These are phyloP conservation scores for Iberis pinnata DNA, from an alignment of 345 rosid genomes.

Conservation along the genomic window DNA sequence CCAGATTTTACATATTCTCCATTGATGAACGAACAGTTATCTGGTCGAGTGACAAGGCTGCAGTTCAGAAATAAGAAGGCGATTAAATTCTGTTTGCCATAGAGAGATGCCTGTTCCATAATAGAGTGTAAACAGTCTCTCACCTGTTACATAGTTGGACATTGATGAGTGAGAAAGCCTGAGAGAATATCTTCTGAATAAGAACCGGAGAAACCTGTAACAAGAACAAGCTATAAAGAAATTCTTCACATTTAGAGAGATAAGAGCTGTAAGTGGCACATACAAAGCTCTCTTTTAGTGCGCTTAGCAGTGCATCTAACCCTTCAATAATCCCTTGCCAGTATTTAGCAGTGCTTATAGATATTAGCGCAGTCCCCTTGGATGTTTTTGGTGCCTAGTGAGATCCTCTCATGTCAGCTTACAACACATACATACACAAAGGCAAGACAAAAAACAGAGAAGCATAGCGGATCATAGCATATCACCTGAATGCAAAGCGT, in stretches of 20 bases:
- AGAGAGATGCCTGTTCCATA: conserved; percentile 3
- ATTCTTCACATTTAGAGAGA: conserved; percentile 11
- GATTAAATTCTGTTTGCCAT: conserved; percentile 4
- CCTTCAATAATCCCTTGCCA: conserved; percentile 87
- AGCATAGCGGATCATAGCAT: conserved; percentile 14
- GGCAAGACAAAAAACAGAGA: conserved; percentile 9
- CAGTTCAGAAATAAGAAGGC: conserved; percentile 23
- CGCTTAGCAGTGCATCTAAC: conserved; percentile 65
- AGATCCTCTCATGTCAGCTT: conserved; percentile 10
- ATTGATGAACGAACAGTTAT: conserved; percentile 92
- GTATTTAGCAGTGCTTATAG: conserved; percentile 62
- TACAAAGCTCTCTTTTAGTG: conserved; percentile 83
- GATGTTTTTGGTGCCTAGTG: conserved; percentile 80
- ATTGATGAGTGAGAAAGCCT: conserved; percentile 82
- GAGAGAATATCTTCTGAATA: conserved; percentile 81
- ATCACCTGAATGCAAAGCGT: conserved; percentile 82
- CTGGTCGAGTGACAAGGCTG: conserved; percentile 94
- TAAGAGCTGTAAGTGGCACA: conserved; percentile 25
- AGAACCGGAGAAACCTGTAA: conserved; percentile 83
- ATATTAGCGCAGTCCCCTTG: conserved; percentile 46
- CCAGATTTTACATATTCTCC: conserved; percentile 95
- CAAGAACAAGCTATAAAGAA: conserved; percentile 23
- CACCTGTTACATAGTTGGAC: conserved; percentile 88
- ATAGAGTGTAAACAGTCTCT: conserved; percentile 2
- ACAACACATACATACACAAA: neutral